Conservation (phyloP, 106 monocot species). For the Dendrobium nobile region DNA sequence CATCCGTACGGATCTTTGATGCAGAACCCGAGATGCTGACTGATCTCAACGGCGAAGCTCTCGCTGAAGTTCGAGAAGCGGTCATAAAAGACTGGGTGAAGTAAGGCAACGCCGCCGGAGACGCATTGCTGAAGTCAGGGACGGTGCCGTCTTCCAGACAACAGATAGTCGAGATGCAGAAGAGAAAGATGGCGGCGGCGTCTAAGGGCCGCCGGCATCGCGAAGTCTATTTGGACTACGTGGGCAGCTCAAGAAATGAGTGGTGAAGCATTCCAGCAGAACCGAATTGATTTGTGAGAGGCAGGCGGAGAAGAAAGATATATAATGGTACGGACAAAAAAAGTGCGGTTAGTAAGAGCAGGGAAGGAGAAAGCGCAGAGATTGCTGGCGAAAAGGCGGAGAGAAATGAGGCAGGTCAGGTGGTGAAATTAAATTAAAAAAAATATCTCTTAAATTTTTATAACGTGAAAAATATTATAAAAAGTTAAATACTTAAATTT, state of each 20-base stretch:
- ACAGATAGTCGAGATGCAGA: not conserved
- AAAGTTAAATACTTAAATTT: no score
- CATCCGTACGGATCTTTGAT: slow-evolving; percentile 27
- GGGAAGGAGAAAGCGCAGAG: not conserved
- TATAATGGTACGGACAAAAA: no score
- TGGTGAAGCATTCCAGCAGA: not conserved
- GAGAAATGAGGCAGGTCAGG: no score
- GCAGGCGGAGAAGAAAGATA: not conserved
- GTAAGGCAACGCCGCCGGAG: slow-evolving; percentile 4
- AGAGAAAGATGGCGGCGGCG: not conserved
- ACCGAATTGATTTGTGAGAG: not conserved
- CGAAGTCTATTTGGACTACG: not conserved
- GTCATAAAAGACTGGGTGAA: slow-evolving; percentile 7
- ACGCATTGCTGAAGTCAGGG: not conserved
- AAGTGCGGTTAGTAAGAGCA: no score
- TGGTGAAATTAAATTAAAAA: no score
- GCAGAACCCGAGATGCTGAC: slow-evolving; percentile 31
- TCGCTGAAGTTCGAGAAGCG: slow-evolving; percentile 13
- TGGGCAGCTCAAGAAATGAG: not conserved
- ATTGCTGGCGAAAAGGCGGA: not conserved
- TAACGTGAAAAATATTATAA: no score
- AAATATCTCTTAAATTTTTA: no score
- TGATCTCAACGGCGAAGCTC: slow-evolving; percentile 2
- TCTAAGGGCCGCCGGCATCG: not conserved
- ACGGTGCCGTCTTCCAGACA: slow-evolving; percentile 9